Conservation (phyloP, 2,329 filamentous ascomycete genomes). For the Podosphaera aphanis region DNA sequence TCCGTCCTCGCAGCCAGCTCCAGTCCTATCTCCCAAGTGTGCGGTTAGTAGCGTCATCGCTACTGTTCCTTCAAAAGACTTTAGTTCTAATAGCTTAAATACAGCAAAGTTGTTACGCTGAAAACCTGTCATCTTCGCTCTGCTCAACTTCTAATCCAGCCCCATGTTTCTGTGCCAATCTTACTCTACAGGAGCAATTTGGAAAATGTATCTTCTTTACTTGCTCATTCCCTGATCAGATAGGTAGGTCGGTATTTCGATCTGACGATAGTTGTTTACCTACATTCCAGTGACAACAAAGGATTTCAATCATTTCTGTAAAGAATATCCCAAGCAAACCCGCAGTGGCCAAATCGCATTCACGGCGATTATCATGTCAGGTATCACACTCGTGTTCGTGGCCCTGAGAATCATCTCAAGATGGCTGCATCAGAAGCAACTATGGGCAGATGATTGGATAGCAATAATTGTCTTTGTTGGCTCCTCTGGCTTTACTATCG, state of each 20-base stretch:
- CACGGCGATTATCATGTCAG: conserved; percentile 1
- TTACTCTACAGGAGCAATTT: background rate
- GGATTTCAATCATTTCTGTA: conserved; percentile 1
- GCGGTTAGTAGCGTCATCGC: too few relatives aligned
- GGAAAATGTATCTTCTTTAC: background rate
- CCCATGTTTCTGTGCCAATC: background rate
- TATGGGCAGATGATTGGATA: conserved; percentile 6
- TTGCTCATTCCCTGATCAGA: background rate
- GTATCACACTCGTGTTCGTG: conserved; percentile 1
- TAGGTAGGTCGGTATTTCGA: too few relatives aligned
- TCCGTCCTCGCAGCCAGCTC: too few relatives aligned
- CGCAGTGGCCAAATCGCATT: conserved; percentile 1
- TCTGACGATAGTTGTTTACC: too few relatives aligned
- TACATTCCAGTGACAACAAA: background rate
- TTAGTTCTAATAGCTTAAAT: too few relatives aligned
- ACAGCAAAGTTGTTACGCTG: too few relatives aligned
- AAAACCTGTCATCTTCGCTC: too few relatives aligned
- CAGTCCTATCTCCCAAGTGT: too few relatives aligned
- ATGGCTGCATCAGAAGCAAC: background rate
- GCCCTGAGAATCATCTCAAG: conserved; percentile 2
- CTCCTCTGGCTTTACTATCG: background rate
- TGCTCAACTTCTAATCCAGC: background rate
- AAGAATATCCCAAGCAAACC: conserved; percentile 1
- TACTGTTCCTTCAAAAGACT: too few relatives aligned
- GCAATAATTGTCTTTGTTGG: conserved; percentile 3